Conservation (phyloP, 352 stramenopile genomes). For the Globisporangium apiculatum region DNA sequence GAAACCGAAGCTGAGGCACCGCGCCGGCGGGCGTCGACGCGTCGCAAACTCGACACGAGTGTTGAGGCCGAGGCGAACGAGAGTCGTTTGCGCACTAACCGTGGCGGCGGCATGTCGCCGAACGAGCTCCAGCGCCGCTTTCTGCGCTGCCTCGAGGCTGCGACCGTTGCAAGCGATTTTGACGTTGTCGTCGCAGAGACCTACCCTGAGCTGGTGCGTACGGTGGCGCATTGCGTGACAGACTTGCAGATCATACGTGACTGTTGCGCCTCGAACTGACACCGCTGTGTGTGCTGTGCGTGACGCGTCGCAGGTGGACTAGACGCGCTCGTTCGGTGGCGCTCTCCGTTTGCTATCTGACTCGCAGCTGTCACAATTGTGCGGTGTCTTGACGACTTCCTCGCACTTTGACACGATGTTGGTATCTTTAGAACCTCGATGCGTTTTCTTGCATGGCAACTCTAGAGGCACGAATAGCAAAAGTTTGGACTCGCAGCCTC, state of each 20-base stretch:
- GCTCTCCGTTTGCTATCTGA: too few relatives aligned
- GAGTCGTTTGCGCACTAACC: too few relatives aligned
- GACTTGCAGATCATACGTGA: background rate
- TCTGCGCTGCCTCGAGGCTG: constrained; percentile 10
- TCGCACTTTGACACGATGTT: too few relatives aligned
- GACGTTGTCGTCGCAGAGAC: constrained; percentile 32
- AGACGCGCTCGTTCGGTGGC: too few relatives aligned
- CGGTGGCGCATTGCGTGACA: too few relatives aligned
- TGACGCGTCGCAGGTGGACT: too few relatives aligned
- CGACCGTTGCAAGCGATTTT: constrained; percentile 14
- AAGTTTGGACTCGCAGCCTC: too few relatives aligned
- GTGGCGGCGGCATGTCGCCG: constrained; percentile 4
- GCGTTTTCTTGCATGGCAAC: too few relatives aligned
- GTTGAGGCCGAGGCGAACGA: background rate
- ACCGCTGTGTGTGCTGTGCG: background rate
- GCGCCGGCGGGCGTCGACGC: constrained; percentile 1
- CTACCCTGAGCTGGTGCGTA: constrained; percentile 33
- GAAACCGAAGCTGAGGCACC: background rate
- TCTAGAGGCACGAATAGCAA: too few relatives aligned
- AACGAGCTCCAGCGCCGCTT: constrained; percentile 10
- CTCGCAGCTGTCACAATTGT: too few relatives aligned
- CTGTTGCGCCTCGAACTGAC: background rate
- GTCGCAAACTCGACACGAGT: constrained; percentile 1
- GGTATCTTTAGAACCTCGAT: too few relatives aligned
- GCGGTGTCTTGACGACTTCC: too few relatives aligned